phyloP scores from a whole-genome alignment of 1,139 yeast species.

The Scheffersomyces lignicola region DNA sequence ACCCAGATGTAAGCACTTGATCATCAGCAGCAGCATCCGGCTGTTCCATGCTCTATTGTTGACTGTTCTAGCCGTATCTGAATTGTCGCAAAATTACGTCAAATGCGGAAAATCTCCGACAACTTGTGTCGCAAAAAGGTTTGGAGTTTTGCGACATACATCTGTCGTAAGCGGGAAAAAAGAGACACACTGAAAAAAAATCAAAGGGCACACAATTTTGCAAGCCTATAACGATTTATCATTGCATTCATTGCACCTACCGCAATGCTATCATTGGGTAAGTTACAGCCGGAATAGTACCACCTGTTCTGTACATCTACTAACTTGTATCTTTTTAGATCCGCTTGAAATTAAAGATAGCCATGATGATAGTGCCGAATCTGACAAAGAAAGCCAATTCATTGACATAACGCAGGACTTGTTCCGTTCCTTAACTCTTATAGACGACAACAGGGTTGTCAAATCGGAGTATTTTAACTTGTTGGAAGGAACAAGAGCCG shows the following conservation, averaged over 20 bases:
- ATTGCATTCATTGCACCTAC: not conserved
- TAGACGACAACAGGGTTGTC: constrained; percentile 45
- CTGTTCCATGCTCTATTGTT: too few species aligned
- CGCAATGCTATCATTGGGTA: constrained; percentile 1
- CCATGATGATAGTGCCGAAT: not conserved
- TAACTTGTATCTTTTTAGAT: constrained; percentile 7
- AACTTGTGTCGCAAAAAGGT: too few species aligned
- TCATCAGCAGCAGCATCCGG: too few species aligned
- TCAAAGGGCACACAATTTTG: not conserved
- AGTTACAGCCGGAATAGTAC: not conserved
- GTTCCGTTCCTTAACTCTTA: constrained; percentile 26
- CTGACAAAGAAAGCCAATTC: constrained; percentile 15
- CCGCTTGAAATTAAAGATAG: constrained; percentile 7
- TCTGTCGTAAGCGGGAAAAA: not conserved
- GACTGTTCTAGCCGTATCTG: too few species aligned
- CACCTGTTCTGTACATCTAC: constrained; percentile 3
- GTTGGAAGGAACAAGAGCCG: constrained; percentile 73
- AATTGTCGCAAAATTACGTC: too few species aligned
- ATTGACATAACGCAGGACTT: constrained; percentile 49
- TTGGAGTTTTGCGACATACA: not conserved
- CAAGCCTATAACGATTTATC: not conserved
- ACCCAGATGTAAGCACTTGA: too few species aligned
- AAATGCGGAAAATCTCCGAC: too few species aligned
- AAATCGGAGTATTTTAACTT: constrained; percentile 56
- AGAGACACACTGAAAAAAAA: not conserved